Conservation (phyloP, 164 flowering plant species). For the Aristolochia fimbriata region DNA sequence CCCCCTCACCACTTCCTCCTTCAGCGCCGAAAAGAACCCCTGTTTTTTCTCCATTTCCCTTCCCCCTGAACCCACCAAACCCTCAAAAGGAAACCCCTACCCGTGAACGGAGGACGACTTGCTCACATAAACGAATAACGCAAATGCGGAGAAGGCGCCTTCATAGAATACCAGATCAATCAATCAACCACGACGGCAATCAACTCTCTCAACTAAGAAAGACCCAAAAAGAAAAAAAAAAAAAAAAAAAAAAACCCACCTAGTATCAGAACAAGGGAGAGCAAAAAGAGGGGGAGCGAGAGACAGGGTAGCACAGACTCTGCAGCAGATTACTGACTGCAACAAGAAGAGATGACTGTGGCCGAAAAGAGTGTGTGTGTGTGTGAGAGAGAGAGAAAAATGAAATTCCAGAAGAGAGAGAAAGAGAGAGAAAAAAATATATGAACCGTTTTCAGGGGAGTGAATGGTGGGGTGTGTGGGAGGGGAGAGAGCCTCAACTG, state of each 20-base stretch:
- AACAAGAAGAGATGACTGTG: too few species aligned
- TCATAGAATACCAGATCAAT: neutral
- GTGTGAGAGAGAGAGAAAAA: too few species aligned
- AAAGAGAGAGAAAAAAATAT: too few species aligned
- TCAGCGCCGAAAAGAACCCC: slow-evolving; percentile 78
- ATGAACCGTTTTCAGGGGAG: too few species aligned
- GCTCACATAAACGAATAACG: too few species aligned
- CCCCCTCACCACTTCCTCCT: slow-evolving; percentile 70
- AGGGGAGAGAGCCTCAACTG: too few species aligned
- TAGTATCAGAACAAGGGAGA: neutral
- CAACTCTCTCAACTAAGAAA: too few species aligned
- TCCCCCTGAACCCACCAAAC: neutral
- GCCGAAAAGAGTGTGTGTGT: too few species aligned
- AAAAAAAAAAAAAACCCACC: neutral
- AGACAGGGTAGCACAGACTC: neutral
- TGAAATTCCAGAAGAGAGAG: too few species aligned
- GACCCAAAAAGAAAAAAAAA: too few species aligned
- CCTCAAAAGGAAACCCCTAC: neutral
- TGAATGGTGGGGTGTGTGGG: too few species aligned
- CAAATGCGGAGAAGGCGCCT: neutral
- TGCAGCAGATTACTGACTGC: neutral
- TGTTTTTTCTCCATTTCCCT: slow-evolving; percentile 69
- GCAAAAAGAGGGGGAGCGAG: neutral
- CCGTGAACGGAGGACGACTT: neutral
- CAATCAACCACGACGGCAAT: too few species aligned